Evolutionary conservation across 441 rosid genomes (phyloP).

Genomic region (Adansonia grandidieri): DNA sequence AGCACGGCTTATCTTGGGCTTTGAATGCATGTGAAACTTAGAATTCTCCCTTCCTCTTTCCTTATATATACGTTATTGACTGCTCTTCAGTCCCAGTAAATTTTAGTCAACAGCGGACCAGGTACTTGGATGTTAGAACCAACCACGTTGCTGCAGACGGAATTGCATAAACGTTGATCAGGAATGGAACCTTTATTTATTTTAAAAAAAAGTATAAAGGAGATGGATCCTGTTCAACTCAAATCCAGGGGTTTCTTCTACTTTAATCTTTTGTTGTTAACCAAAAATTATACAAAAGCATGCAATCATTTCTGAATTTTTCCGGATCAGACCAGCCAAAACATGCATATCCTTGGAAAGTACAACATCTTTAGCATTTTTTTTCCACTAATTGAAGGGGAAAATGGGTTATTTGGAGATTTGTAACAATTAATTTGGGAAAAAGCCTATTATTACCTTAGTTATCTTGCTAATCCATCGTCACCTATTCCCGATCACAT

Average conservation of each 20-base stretch:
- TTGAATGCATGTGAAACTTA: slow-evolving; percentile 34
- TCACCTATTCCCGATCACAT: neutral
- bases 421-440: neutral
- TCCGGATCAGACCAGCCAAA: neutral
- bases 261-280: neutral
- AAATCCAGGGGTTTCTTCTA: neutral
- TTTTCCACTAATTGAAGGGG: neutral
- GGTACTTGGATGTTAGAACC: slow-evolving; percentile 7
- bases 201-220: neutral
- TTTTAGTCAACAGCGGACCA: slow-evolving; percentile 24
- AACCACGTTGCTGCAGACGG: neutral
- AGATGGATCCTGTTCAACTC: neutral
- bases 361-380: neutral
- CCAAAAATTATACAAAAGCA: neutral
- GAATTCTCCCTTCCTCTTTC: neutral
- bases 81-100: slow-evolving; percentile 16
- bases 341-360: neutral
- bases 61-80: neutral
- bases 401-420: neutral
- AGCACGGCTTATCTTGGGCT: slow-evolving; percentile 15
- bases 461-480: neutral
- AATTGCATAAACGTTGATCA: neutral
- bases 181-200: neutral
- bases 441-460: neutral
- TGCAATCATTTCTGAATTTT: neutral